Conservation (phyloP, 2,329 filamentous ascomycete species). For the Orbilia blumenaviensis region DNA sequence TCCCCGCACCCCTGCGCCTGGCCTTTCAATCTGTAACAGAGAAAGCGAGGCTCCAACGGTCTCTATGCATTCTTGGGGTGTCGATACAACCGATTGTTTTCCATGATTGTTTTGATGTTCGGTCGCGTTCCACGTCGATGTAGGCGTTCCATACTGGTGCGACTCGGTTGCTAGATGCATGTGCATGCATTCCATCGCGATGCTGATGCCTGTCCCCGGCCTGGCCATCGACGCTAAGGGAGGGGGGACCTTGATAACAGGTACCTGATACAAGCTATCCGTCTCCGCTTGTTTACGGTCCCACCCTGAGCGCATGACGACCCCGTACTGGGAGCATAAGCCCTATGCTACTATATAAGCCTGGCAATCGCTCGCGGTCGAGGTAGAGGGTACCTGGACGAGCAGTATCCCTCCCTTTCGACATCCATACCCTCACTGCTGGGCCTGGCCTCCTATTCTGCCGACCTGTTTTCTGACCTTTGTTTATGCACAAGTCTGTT, state of each 20-base stretch:
- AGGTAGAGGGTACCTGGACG: constrained; percentile 33
- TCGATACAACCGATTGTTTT: constrained; percentile 13
- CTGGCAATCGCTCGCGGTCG: constrained; percentile 32
- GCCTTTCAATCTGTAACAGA: constrained; percentile 52
- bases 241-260: constrained; percentile 23
- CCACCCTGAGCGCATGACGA: constrained; percentile 12
- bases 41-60: constrained; percentile 14
- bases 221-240: constrained; percentile 15
- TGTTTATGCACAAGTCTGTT: constrained; percentile 27
- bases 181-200: constrained; percentile 15
- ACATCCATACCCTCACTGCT: constrained; percentile 16
- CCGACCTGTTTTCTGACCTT: constrained; percentile 17
- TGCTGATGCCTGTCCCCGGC: neutral
- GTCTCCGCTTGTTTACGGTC: constrained; percentile 20
- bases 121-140: constrained; percentile 26
- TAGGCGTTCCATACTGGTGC: neutral
- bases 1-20: constrained; percentile 41
- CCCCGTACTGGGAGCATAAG: too few relatives aligned
- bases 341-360: constrained; percentile 13
- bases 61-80: neutral
- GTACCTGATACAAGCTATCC: constrained; percentile 48
- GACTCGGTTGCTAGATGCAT: constrained; percentile 24
- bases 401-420: constrained; percentile 30
- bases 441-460: constrained; percentile 22
- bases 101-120: constrained; percentile 21